Base-by-base conservation (phyloP, 306 rosid species). In the Carpinus fangiana region DNA sequence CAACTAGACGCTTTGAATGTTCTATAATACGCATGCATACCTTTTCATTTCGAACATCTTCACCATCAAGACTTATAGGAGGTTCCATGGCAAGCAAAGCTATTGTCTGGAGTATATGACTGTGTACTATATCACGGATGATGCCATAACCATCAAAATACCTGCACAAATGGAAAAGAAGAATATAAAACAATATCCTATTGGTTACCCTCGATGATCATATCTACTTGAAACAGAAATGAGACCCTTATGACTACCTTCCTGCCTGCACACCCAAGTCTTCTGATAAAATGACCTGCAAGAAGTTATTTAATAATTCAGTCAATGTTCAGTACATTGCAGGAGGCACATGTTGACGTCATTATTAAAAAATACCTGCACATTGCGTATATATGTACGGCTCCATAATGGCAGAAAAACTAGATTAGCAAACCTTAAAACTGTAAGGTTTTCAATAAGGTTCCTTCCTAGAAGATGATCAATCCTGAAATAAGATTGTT, bases 71-170 rank as follows among this genome's bases (percentile, higher is more conserved):
- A 87, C 94, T 89, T 83, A 92, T 84, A 13, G 98, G 98, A 48
- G 96, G 96, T 83, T 94, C 98, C 97, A 92, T 92, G 82, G 97
- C 96, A 79, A 94, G 98, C 86, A 94, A 81, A 48, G 98, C 97
- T 82, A 94, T 83, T 70, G 94, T 90, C 83, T 92, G 97, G 74
- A 94, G 93, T 73, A 92, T 88, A 86, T 92, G 98, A 77, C 97
- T 90, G 84, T 92, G 98, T 72, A 90, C 89, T 82, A 90, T 85
- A 84, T 94, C 98, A 18, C 97, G 92, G 52, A 94, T 88, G 76
- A 92, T 89, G 76, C 98, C 98, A 76, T 90, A 89, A 78, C 91
- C 89, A 68, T 93, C 89, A 76, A 89, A 94, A 79, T 92, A 94
- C 87, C 98, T 92, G 88, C 76, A 82, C 31, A 53, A 72, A 74